phyloP scores from a whole-genome alignment of 306 rosid species.

The Quercus dentata region DNA sequence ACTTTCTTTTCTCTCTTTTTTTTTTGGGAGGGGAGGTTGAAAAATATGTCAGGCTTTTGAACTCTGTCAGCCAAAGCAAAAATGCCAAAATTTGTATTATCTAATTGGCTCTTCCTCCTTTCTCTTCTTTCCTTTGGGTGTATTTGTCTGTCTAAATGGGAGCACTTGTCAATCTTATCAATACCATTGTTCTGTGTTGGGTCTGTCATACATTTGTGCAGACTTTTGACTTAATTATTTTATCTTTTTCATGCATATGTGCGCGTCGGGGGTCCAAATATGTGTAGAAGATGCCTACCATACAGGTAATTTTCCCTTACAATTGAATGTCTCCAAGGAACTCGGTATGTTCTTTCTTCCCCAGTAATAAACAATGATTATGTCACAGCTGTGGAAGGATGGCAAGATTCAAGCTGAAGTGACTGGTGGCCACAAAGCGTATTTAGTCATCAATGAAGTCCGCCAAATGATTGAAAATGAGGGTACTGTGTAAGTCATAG shows the following conservation, averaged over 20 bases:
- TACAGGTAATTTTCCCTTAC: constrained; percentile 58
- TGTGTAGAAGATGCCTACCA: constrained; percentile 89
- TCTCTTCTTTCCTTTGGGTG: neutral
- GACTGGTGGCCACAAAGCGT: constrained; percentile 72
- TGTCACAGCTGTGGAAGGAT: constrained; percentile 79
- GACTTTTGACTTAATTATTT: constrained; percentile 2
- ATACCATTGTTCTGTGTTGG: constrained; percentile 15
- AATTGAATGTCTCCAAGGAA: constrained; percentile 6
- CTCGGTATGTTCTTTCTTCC: neutral
- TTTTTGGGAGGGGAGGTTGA: neutral
- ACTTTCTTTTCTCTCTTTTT: neutral
- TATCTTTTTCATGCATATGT: constrained; percentile 24
- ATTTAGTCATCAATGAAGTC: constrained; percentile 65
- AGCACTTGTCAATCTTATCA: neutral
- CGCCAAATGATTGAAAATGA: constrained; percentile 67
- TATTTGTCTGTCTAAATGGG: neutral
- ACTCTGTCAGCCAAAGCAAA: neutral
- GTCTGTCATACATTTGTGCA: constrained; percentile 18
- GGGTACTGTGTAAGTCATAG: constrained; percentile 22
- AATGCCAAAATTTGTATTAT: neutral
- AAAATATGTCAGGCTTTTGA: neutral
- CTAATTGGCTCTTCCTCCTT: neutral
- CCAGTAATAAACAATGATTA: neutral
- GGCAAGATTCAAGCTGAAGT: constrained; percentile 73
- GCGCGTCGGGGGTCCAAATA: constrained; percentile 24